Evolutionary conservation across 2,329 filamentous ascomycete genomes (phyloP).

Genomic region (Ceratocystis harringtonii): DNA sequence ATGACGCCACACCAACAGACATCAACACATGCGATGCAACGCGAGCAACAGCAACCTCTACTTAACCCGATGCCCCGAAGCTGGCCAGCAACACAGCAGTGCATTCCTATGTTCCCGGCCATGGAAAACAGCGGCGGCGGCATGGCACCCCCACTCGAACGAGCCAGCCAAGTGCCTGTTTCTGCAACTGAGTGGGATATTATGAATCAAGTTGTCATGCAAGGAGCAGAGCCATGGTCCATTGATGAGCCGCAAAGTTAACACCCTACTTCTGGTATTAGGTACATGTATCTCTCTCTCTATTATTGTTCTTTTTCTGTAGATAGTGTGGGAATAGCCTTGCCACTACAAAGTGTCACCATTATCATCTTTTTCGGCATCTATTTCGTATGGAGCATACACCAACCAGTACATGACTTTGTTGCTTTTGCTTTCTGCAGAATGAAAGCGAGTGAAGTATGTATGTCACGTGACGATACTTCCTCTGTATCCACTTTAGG

Average conservation of each 20-base stretch:
- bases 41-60: not conserved
- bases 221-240: not conserved
- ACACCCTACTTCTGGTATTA: not conserved
- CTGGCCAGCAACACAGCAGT: constrained; percentile 1
- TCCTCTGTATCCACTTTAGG: no score
- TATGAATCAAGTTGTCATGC: not conserved
- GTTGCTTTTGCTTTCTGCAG: no score
- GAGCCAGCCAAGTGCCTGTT: not conserved
- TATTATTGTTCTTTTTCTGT: not conserved
- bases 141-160: not conserved
- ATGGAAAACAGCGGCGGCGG: not conserved
- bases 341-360: no score
- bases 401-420: no score
- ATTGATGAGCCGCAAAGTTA: not conserved
- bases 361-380: no score
- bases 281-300: not conserved
- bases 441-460: no score
- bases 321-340: no score
- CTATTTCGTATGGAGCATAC: no score
- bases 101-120: constrained; percentile 5
- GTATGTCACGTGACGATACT: no score
- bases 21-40: not conserved
- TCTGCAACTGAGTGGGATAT: not conserved
- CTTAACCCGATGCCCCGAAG: not conserved
- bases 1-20: not conserved